phyloP scores from a whole-genome alignment of 768 basidiomycete genomes.

The Collybia mongolica region DNA sequence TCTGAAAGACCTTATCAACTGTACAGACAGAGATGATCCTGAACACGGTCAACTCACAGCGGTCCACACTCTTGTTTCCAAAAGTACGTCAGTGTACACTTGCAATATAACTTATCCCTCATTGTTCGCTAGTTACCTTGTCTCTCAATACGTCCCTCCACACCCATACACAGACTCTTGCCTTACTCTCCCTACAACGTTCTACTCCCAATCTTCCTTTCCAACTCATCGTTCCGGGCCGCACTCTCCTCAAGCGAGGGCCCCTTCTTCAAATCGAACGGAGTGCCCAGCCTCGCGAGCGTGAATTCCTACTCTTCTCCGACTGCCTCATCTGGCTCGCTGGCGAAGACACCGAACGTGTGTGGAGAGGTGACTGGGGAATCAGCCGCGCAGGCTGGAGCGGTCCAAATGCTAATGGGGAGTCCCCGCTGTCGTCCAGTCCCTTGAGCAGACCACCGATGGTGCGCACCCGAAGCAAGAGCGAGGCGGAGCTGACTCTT shows the following conservation, averaged over 20 bases:
- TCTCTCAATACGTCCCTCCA: constrained; percentile 80
- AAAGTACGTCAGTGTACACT: constrained; percentile 49
- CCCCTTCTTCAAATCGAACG: constrained; percentile 55
- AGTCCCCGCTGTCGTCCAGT: constrained; percentile 11
- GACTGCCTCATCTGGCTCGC: constrained; percentile 82
- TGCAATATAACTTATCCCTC: neutral
- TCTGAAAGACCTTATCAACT: constrained; percentile 75
- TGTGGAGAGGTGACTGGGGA: constrained; percentile 33
- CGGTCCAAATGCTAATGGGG: constrained; percentile 16
- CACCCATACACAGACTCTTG: constrained; percentile 73
- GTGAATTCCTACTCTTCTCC: constrained; percentile 80
- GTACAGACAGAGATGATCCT: constrained; percentile 62
- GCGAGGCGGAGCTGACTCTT: constrained; percentile 53
- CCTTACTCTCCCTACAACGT: constrained; percentile 76
- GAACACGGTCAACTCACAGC: constrained; percentile 62
- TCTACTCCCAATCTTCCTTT: constrained; percentile 74
- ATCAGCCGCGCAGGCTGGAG: constrained; percentile 23
- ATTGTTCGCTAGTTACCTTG: constrained; percentile 53
- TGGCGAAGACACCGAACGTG: constrained; percentile 39
- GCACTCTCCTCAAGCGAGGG: constrained; percentile 73
- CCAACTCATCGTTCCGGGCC: constrained; percentile 77
- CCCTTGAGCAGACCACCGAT: constrained; percentile 27
- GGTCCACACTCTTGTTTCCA: constrained; percentile 67
- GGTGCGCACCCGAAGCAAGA: constrained; percentile 52
- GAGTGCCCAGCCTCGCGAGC: constrained; percentile 47